phyloP scores from a whole-genome alignment of 495 filamentous ascomycete genomes.

The Echria macrotheca region DNA sequence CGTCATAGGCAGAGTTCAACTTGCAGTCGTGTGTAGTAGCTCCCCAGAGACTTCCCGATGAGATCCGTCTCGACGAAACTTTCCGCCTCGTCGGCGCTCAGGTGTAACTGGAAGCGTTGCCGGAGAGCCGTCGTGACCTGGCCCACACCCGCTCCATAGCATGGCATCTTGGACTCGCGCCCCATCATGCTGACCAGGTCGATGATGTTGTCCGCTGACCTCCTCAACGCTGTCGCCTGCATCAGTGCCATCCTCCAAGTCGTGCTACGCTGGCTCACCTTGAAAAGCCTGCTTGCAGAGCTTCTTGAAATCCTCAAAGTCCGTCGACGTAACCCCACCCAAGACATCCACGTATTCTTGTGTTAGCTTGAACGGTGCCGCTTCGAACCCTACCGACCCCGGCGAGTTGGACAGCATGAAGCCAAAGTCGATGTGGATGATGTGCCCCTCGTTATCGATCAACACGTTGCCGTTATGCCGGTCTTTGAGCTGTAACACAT shows the following conservation, averaged over 20 bases:
- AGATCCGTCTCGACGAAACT: conserved; percentile 67
- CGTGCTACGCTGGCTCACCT: conserved; percentile 33
- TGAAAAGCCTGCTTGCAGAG: conserved; percentile 73
- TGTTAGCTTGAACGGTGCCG: conserved; percentile 73
- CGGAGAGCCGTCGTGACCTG: conserved; percentile 57
- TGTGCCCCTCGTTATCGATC: conserved; percentile 72
- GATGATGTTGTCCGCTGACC: conserved; percentile 65
- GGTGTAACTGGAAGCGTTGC: conserved; percentile 64
- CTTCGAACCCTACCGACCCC: conserved; percentile 70
- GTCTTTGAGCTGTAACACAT: conserved; percentile 72
- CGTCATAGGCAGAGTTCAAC: conserved; percentile 19
- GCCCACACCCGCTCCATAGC: conserved; percentile 58
- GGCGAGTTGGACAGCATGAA: conserved; percentile 80
- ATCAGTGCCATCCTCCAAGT: conserved; percentile 5
- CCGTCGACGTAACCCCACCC: conserved; percentile 56
- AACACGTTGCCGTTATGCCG: conserved; percentile 77
- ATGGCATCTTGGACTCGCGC: conserved; percentile 68
- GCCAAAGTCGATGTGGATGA: conserved; percentile 78
- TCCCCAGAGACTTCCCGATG: conserved; percentile 63
- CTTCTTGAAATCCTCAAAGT: conserved; percentile 61
- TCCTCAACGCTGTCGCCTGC: conserved; percentile 49
- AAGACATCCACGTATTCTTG: conserved; percentile 73
- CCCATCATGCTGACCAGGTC: conserved; percentile 74
- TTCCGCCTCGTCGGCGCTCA: conserved; percentile 69
- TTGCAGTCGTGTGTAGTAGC: conserved; percentile 72